phyloP scores from a whole-genome alignment of 2,329 filamentous ascomycete genomes.

The Venturia asperata region DNA sequence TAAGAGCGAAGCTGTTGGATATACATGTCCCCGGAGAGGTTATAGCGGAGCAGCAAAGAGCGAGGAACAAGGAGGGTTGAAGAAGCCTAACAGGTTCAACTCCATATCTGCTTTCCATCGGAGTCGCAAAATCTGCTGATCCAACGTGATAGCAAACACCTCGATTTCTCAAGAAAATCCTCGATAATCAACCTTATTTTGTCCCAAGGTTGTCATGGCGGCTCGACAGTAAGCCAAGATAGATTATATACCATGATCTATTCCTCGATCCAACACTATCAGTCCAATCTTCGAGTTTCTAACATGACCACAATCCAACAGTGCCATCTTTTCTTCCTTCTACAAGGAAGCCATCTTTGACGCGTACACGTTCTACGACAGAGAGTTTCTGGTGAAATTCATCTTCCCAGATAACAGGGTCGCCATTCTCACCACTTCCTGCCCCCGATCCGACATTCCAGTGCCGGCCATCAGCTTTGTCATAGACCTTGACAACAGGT shows the following conservation, averaged over 20 bases:
- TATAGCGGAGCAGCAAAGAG: background rate
- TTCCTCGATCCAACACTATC: no score
- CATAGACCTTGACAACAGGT: conserved; percentile 93
- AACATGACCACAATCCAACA: conserved; percentile 68
- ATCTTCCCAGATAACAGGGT: conserved; percentile 55
- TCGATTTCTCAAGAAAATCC: no score
- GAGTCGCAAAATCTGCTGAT: no score
- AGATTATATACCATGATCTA: no score
- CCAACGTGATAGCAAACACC: no score
- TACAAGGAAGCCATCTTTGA: conserved; percentile 89
- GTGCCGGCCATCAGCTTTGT: conserved; percentile 90
- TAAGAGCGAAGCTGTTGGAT: background rate
- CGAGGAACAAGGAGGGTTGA: background rate
- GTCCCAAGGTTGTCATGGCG: no score
- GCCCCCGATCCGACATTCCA: conserved; percentile 88
- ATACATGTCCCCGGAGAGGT: background rate
- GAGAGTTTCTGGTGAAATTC: conserved; percentile 49
- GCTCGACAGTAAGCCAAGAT: no score
- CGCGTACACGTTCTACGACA: conserved; percentile 71
- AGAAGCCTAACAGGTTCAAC: no score
- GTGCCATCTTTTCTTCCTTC: conserved; percentile 83
- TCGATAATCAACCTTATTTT: no score
- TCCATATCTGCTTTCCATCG: no score
- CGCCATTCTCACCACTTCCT: background rate
- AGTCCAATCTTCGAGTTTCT: background rate